phyloP scores from a whole-genome alignment of 2,329 filamentous ascomycete species.

The Colletotrichum musicola region DNA sequence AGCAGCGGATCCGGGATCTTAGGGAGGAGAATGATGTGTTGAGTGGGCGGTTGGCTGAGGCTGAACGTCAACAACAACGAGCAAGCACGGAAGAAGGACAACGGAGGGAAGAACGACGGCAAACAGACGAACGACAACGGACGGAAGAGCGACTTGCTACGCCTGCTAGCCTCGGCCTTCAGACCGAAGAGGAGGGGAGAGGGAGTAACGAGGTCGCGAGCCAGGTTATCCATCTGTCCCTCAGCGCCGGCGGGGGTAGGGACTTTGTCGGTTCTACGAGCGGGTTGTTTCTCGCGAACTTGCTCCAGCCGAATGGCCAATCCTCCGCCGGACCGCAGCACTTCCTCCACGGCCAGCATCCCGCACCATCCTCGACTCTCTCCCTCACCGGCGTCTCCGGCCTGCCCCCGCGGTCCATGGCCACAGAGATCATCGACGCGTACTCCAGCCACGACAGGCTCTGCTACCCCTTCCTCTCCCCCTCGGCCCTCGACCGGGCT shows the following conservation, averaged over 20 bases:
- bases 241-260: slow-evolving; percentile 55
- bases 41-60: slow-evolving; percentile 36
- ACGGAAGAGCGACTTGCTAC: no score
- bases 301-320: slow-evolving; percentile 47
- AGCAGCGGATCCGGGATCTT: slow-evolving; percentile 49
- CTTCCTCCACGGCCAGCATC: slow-evolving; percentile 19
- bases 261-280: slow-evolving; percentile 57
- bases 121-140: slow-evolving; percentile 7
- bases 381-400: slow-evolving; percentile 19
- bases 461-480: slow-evolving; percentile 56
- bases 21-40: slow-evolving; percentile 48
- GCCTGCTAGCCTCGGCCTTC: no score
- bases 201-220: slow-evolving; percentile 50
- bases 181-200: no score
- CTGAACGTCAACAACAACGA: slow-evolving; percentile 5
- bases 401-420: slow-evolving; percentile 51
- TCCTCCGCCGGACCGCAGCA: slow-evolving; percentile 31
- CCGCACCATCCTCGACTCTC: slow-evolving; percentile 1
- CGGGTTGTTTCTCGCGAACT: slow-evolving; percentile 56
- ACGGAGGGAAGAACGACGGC: background rate
- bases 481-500: slow-evolving; percentile 44
- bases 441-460: slow-evolving; percentile 59
- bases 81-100: background rate
- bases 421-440: slow-evolving; percentile 52
- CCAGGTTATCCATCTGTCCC: slow-evolving; percentile 57